These are phyloP conservation scores for Puccinia hordei DNA, from an alignment of 1,284 basidiomycete genomes.

Conservation along the genomic window DNA sequence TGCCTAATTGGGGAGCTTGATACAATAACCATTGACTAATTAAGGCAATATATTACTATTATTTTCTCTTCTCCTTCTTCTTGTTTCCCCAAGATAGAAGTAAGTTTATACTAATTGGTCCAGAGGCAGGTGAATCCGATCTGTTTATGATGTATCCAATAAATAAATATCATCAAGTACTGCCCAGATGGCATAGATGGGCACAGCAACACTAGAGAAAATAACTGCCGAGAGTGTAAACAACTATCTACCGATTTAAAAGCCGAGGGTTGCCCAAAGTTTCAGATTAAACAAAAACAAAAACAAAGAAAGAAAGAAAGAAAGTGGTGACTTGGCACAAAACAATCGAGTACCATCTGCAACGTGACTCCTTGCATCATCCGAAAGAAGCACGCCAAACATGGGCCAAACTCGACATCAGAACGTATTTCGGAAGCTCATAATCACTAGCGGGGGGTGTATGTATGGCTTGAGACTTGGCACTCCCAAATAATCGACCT, in stretches of 20 bases:
- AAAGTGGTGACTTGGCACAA: neutral
- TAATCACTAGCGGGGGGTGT: no score
- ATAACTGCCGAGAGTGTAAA: slow-evolving; percentile 13
- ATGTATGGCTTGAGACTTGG: neutral
- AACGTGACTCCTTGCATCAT: no score
- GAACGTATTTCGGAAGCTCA: neutral
- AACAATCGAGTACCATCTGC: neutral
- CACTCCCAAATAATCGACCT: neutral
- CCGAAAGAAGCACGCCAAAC: no score
- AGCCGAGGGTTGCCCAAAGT: slow-evolving; percentile 12
- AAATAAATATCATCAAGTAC: no score
- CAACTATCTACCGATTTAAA: neutral
- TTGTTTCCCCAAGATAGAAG: neutral
- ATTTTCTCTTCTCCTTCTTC: no score
- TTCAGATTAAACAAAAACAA: no score
- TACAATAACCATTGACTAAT: no score
- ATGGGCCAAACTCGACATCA: neutral
- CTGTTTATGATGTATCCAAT: no score
- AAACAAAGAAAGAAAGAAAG: no score
- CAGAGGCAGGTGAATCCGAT: neutral
- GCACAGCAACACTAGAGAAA: neutral
- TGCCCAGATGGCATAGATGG: no score
- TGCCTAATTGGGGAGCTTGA: neutral
- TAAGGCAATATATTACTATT: no score
- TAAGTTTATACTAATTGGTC: neutral